phyloP scores from a whole-genome alignment of 2,329 filamentous ascomycete genomes.

The Pleochaeta shiraiana region DNA sequence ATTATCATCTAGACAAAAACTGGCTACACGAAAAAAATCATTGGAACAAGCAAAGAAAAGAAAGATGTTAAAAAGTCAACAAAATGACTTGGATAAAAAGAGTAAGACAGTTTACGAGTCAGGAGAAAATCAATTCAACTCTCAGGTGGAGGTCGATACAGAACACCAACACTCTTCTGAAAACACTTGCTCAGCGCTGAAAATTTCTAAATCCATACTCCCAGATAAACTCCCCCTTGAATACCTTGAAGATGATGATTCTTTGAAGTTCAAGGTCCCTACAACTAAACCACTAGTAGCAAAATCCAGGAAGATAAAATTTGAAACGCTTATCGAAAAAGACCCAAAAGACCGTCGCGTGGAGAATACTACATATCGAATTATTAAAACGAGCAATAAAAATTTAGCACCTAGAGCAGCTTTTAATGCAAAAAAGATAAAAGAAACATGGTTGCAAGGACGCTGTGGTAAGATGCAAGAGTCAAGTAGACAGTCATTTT shows the following conservation, averaged over 20 bases:
- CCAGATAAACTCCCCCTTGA: conserved; percentile 16
- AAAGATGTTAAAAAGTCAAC: conserved; percentile 12
- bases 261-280: not conserved
- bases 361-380: conserved; percentile 16
- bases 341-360: conserved; percentile 13
- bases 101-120: not conserved
- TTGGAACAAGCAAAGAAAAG: conserved; percentile 12
- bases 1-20: not conserved
- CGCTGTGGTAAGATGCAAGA: not conserved
- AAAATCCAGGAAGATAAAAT: conserved; percentile 14
- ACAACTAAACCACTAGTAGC: not conserved
- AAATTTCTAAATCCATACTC: conserved; percentile 5
- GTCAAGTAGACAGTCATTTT: not conserved
- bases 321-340: conserved; percentile 13
- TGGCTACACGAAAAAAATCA: conserved; percentile 10
- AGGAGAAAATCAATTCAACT: not conserved
- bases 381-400: conserved; percentile 9
- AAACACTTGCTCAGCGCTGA: not conserved
- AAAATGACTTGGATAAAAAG: not conserved
- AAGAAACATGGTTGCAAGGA: conserved; percentile 16
- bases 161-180: not conserved
- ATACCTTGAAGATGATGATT: conserved; percentile 14
- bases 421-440: conserved; percentile 10
- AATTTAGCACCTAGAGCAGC: conserved; percentile 15
- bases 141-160: not conserved